Percentiles rank a stretch among this genome's conserved stretches.
Evolutionary conservation across 441 rosid species (phyloP).

Genomic region (Pelargonium myrrhifolium): DNA sequence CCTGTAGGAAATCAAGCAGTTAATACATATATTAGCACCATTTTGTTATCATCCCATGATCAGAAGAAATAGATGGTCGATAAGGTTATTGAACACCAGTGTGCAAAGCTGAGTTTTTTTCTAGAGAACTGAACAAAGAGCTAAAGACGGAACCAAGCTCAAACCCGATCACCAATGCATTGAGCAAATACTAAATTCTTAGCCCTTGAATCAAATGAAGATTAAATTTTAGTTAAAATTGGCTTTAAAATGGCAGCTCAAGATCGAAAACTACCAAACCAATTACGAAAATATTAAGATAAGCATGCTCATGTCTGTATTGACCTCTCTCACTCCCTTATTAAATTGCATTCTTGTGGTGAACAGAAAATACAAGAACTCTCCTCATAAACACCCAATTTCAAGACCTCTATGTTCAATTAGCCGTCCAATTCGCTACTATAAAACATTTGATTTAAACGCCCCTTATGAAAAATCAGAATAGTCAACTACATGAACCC

Average conservation of each 20-base stretch:
- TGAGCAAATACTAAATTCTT: too few relatives aligned
- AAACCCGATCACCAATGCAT: too few relatives aligned
- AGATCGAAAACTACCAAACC: too few relatives aligned
- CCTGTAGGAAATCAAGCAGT: constrained; percentile 34
- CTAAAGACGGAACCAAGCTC: background rate
- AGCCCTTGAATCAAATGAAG: too few relatives aligned
- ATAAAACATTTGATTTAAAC: too few relatives aligned
- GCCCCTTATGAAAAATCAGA: too few relatives aligned
- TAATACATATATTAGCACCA: background rate
- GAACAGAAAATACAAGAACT: background rate
- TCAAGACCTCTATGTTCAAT: background rate
- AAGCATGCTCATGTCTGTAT: background rate
- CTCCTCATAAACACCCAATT: background rate
- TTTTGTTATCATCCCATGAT: background rate
- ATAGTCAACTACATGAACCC: too few relatives aligned
- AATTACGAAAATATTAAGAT: too few relatives aligned
- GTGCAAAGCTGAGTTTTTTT: background rate
- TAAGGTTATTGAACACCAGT: background rate
- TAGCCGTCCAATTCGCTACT: too few relatives aligned
- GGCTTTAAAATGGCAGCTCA: background rate
- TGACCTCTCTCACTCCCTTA: too few relatives aligned
- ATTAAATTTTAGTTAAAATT: too few relatives aligned
- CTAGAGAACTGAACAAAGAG: background rate
- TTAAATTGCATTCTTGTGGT: background rate
- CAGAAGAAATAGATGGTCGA: background rate